These are phyloP conservation scores for Haplosporangium sp. DNA, from an alignment of 371 early-diverging fungal genomes.

Conservation along the genomic window DNA sequence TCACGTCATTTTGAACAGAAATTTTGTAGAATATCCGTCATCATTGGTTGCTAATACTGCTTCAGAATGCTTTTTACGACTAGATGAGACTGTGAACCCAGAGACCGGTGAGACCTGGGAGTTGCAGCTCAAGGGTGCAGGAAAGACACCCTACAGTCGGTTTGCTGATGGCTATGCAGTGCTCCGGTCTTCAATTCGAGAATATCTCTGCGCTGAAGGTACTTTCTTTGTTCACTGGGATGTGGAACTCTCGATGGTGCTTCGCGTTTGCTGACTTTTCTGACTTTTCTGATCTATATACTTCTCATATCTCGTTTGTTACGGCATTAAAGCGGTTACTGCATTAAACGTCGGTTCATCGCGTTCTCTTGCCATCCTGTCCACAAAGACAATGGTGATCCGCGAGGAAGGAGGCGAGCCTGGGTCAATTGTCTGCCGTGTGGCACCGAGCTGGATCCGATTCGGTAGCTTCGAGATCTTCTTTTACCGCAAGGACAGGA, in stretches of 20 bases:
- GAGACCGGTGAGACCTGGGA: slow-evolving; percentile 71
- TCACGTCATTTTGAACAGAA: no score
- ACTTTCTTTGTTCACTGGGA: slow-evolving; percentile 3
- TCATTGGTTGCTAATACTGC: background rate
- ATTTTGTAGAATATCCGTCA: background rate
- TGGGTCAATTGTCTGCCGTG: slow-evolving; percentile 83
- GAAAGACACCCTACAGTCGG: slow-evolving; percentile 89
- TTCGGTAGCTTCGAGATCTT: slow-evolving; percentile 92
- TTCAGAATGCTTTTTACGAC: background rate
- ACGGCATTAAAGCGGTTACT: slow-evolving; percentile 52
- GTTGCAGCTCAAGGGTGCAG: slow-evolving; percentile 86
- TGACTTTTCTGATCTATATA: background rate
- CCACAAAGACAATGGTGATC: slow-evolving; percentile 70
- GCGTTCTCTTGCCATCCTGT: slow-evolving; percentile 77
- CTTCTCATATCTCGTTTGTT: background rate
- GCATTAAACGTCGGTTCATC: slow-evolving; percentile 86
- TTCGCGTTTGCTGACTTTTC: no score
- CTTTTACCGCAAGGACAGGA: slow-evolving; percentile 72
- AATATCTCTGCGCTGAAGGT: slow-evolving; percentile 88
- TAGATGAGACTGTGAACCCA: slow-evolving; percentile 55
- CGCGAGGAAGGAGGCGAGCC: slow-evolving; percentile 77
- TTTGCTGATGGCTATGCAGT: slow-evolving; percentile 92
- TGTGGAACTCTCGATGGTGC: no score
- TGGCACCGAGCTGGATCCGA: slow-evolving; percentile 87
- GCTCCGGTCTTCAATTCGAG: slow-evolving; percentile 83